Base-by-base conservation (phyloP, 2,329 filamentous ascomycete genomes). In the Pleoardoris graminearum region DNA sequence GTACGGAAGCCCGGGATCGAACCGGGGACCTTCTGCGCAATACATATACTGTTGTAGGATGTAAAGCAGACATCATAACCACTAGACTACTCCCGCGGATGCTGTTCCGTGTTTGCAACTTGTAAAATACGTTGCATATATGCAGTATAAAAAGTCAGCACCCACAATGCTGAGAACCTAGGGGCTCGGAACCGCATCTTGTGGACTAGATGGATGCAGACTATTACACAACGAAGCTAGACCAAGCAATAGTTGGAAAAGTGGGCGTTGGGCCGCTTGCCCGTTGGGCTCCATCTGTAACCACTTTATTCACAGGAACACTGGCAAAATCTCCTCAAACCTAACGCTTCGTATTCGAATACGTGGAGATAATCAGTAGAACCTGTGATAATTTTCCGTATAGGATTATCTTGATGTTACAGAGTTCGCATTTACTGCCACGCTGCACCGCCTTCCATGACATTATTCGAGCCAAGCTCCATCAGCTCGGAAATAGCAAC, bases 381-480 rank as follows among this genome's bases (percentile, higher is more conserved):
- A n/a, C n/a, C n/a, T n/a, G n/a, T n/a, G n/a, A 33, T 33, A 16
- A 16, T 12, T 5, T 27, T 10, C n/a, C n/a, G n/a, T n/a, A n/a
- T 27, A 6, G 6, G 25, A 27, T 27, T 27, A 27, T 10, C 25
- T 35, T 47, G 4, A 47, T 47, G 27, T 21, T 22, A 43, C 35
- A 3, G 22, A 38, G 23, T 4, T 22, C 22, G 35, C 21, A 17
- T 17, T 37, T 50, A 46, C 39, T 50, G 46, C 50, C 50, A 32
- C 17, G 23, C 39, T 29, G 32, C 46, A 44, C 54, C 43, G 54
- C 54, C 51, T 39, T 36, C 23, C 50, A 16, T 50, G 48, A 54
- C 46, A 42, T n/a, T 43, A 52, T 38, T 39, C 44, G 35, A 19
- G 33, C 37, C 10, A 32, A 41, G 29, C 50, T 33, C 50, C 30